These are phyloP conservation scores for Rhodofomes roseus DNA, from an alignment of 1,284 basidiomycete species.

Conservation along the genomic window DNA sequence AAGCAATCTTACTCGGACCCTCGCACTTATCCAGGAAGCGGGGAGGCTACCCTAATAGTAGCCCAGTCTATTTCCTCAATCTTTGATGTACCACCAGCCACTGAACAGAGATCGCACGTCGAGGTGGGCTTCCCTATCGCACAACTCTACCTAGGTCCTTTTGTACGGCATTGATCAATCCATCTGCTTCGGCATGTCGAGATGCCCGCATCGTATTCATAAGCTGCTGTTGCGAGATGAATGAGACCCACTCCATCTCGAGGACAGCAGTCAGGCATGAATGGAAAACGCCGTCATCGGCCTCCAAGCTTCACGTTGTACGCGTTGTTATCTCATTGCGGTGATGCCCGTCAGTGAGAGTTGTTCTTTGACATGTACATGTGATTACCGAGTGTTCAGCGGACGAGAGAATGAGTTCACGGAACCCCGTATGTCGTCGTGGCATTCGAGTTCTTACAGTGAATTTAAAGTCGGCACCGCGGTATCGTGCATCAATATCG, in stretches of 20 bases:
- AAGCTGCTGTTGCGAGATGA: not conserved
- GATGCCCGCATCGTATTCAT: not conserved
- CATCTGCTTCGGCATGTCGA: not conserved
- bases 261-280: not conserved
- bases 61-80: not conserved
- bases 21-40: not conserved
- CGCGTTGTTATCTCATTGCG: not conserved
- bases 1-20: not conserved
- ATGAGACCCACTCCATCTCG: not conserved
- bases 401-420: not conserved
- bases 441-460: not conserved
- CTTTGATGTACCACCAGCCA: not conserved
- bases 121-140: not conserved
- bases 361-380: not conserved
- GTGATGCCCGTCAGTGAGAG: not conserved
- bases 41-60: not conserved
- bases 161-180: not conserved
- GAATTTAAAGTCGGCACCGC: not conserved
- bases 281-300: not conserved
- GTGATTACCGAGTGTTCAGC: not conserved
- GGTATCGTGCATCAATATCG: not conserved
- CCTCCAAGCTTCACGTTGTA: too few relatives aligned
- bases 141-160: constrained; percentile 1
- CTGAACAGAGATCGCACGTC: not conserved
- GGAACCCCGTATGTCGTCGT: not conserved